Conservation (phyloP, 2,329 filamentous ascomycete genomes). For the Cladophialophora carrionii region DNA sequence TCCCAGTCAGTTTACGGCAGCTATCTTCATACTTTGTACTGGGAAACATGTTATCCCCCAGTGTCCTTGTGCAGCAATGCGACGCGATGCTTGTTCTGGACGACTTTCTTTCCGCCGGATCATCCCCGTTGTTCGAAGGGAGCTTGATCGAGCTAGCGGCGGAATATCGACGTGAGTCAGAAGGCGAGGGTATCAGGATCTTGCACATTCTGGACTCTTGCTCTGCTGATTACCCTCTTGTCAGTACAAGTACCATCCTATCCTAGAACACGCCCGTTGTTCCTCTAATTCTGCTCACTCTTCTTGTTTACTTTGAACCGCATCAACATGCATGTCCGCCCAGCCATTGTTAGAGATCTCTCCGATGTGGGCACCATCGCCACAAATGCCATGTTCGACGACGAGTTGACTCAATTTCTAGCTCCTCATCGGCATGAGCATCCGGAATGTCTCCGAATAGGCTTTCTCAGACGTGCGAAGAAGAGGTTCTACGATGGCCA, state of each 20-base stretch:
- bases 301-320: background rate
- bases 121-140: background rate
- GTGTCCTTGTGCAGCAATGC: background rate
- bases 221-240: background rate
- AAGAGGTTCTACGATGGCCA: conserved; percentile 31
- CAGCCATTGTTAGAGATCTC: conserved; percentile 27
- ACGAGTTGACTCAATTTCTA: conserved; percentile 33
- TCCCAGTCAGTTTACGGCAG: background rate
- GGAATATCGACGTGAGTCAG: background rate
- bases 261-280: background rate
- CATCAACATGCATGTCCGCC: conserved; percentile 35
- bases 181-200: background rate
- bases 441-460: conserved; percentile 31
- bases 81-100: background rate
- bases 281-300: background rate
- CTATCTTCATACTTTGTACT: too few relatives aligned
- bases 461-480: conserved; percentile 31
- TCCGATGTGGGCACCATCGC: conserved; percentile 29
- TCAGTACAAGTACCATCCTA: background rate
- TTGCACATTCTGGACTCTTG: background rate
- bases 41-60: background rate
- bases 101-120: too few relatives aligned
- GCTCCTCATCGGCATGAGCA: conserved; percentile 32
- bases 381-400: conserved; percentile 33
- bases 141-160: background rate